Evolutionary conservation across 1,284 basidiomycete species (phyloP).

Genomic region (Malassezia arunalokei): DNA sequence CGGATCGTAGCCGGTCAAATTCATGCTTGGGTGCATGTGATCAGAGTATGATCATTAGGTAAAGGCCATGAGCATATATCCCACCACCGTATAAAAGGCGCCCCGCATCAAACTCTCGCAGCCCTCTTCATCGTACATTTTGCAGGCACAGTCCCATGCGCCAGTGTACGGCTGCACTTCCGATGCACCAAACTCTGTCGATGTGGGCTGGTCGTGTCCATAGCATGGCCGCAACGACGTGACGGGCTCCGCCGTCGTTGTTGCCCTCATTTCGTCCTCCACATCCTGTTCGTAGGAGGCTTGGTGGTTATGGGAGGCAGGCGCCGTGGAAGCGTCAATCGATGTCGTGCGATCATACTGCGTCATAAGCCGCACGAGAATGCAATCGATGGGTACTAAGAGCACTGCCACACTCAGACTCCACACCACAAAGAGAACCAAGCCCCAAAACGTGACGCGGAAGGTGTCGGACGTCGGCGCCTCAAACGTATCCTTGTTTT

Average conservation of each 20-base stretch:
- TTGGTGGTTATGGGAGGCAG: constrained; percentile 36
- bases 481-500: constrained; percentile 24
- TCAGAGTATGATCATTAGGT: constrained; percentile 11
- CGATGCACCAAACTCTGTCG: constrained; percentile 35
- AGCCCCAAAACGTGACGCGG: constrained; percentile 24
- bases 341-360: constrained; percentile 22
- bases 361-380: constrained; percentile 33
- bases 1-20: not conserved
- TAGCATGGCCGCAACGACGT: constrained; percentile 42
- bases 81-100: constrained; percentile 33
- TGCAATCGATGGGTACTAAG: constrained; percentile 38
- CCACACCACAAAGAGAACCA: constrained; percentile 32
- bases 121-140: constrained; percentile 43
- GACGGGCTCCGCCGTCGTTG: constrained; percentile 26
- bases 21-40: too few species aligned
- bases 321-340: constrained; percentile 13
- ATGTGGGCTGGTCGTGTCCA: constrained; percentile 19
- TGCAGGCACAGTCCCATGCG: constrained; percentile 35
- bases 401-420: constrained; percentile 25
- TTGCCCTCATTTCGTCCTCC: not conserved
- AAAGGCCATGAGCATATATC: constrained; percentile 30
- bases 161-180: constrained; percentile 36
- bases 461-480: constrained; percentile 28
- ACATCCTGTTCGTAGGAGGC: constrained; percentile 25
- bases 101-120: constrained; percentile 38